Conservation (phyloP, 176 grass and related monocot genomes). For the Puccinellia tenuiflora region DNA sequence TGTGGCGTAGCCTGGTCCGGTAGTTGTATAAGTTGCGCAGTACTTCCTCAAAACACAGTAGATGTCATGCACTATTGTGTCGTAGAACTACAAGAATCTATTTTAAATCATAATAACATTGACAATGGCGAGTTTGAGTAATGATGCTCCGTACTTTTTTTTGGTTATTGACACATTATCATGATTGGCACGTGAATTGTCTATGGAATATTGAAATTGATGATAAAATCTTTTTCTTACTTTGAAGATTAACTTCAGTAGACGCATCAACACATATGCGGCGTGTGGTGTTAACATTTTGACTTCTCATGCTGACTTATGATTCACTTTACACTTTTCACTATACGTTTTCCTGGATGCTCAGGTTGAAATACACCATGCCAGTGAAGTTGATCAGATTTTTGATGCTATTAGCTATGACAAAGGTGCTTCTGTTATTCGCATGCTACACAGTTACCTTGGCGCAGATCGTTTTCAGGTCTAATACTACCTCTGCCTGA, state of each 20-base stretch:
- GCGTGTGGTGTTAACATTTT: neutral
- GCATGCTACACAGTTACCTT: constrained; percentile 88
- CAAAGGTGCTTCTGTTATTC: constrained; percentile 76
- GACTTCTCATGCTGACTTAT: constrained; percentile 5
- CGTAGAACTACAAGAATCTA: neutral
- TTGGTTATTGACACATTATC: neutral
- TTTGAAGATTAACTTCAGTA: neutral
- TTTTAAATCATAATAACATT: neutral
- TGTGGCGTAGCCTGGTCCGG: neutral
- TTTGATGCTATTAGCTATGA: constrained; percentile 92
- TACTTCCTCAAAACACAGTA: neutral
- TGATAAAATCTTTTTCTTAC: constrained; percentile 1
- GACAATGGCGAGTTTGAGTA: neutral
- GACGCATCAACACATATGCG: neutral
- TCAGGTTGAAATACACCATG: constrained; percentile 87
- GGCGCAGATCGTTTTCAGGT: constrained; percentile 89
- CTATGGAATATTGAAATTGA: constrained; percentile 3
- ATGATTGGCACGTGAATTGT: neutral
- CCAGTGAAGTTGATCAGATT: constrained; percentile 71
- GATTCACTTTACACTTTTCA: neutral
- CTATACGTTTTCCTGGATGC: constrained; percentile 1
- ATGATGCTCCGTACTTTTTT: neutral
- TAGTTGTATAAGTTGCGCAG: neutral
- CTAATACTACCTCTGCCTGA: constrained; percentile 10
- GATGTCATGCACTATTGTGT: neutral